These are phyloP conservation scores for Nemania sp. DNA, from an alignment of 2,329 filamentous ascomycete species.

Conservation along the genomic window DNA sequence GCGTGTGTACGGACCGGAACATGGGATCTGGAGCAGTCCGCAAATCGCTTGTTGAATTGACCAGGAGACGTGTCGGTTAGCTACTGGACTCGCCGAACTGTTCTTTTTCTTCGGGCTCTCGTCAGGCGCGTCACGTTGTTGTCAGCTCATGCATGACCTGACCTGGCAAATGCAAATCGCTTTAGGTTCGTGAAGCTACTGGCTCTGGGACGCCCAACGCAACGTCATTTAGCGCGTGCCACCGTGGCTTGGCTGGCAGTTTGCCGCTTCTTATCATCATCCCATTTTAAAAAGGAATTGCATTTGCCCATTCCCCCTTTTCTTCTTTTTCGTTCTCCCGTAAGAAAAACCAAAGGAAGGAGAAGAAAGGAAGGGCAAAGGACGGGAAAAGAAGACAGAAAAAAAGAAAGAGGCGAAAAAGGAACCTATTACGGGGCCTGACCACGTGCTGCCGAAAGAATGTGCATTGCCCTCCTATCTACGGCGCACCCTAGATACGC, in stretches of 20 bases:
- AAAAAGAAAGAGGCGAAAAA: not conserved
- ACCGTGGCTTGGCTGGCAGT: slow-evolving; percentile 31
- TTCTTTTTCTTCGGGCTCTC: not conserved
- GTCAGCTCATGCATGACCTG: slow-evolving; percentile 34
- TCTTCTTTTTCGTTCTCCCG: not conserved
- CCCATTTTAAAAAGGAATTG: not conserved
- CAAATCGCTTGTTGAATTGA: slow-evolving; percentile 4
- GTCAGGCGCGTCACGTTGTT: slow-evolving; percentile 29
- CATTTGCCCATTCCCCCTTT: slow-evolving; percentile 2
- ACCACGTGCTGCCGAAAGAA: slow-evolving; percentile 52
- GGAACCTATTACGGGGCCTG: slow-evolving; percentile 1
- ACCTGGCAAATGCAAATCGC: slow-evolving; percentile 35
- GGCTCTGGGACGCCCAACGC: slow-evolving; percentile 37
- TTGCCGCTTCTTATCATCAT: slow-evolving; percentile 21
- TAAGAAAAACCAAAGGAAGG: not conserved
- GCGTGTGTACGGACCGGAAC: not conserved
- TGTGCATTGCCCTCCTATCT: slow-evolving; percentile 83
- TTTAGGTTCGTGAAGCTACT: slow-evolving; percentile 31
- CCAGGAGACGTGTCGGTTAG: slow-evolving; percentile 37
- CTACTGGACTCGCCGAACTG: slow-evolving; percentile 29
- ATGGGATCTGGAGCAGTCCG: slow-evolving; percentile 33
- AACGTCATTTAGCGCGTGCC: slow-evolving; percentile 38
- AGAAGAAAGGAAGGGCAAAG: not conserved
- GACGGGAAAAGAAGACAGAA: not conserved
- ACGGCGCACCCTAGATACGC: slow-evolving; percentile 81